Percentiles rank a stretch among this genome's conserved stretches.
These are phyloP conservation scores for Parafenestella ontariensis DNA, from an alignment of 2,329 filamentous ascomycete genomes.

Conservation along the genomic window DNA sequence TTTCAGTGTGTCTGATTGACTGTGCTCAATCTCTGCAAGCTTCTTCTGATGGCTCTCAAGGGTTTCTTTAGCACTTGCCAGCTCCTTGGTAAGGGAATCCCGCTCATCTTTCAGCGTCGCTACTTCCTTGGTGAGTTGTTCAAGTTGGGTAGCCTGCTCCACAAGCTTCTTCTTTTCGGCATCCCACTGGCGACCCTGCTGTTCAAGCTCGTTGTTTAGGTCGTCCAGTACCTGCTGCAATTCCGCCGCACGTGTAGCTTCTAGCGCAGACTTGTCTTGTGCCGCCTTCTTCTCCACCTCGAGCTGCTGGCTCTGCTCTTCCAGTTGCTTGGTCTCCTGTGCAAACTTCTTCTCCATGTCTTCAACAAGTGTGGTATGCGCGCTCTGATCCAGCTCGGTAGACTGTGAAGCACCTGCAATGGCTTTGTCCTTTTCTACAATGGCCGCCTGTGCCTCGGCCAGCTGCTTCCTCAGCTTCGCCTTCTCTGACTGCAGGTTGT, in stretches of 20 bases:
- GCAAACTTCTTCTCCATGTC: slow-evolving; percentile 48
- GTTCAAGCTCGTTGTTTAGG: slow-evolving; percentile 44
- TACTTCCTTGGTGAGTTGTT: slow-evolving; percentile 32
- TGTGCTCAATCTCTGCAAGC: slow-evolving; percentile 35
- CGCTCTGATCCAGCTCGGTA: slow-evolving; percentile 22
- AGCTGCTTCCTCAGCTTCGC: slow-evolving; percentile 42
- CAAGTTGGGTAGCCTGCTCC: slow-evolving; percentile 40
- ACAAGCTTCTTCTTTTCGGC: slow-evolving; percentile 45
- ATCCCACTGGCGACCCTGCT: slow-evolving; percentile 45
- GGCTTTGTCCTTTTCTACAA: slow-evolving; percentile 41
- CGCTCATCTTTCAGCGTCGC: slow-evolving; percentile 33
- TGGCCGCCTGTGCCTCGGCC: slow-evolving; percentile 38
- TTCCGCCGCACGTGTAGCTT: slow-evolving; percentile 41
- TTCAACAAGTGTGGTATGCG: slow-evolving; percentile 36
- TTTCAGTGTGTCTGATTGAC: slow-evolving; percentile 34
- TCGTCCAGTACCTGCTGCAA: slow-evolving; percentile 46
- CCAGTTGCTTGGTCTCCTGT: slow-evolving; percentile 40
- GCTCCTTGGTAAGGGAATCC: slow-evolving; percentile 30
- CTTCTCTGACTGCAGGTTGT: slow-evolving; percentile 40
- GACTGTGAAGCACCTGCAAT: slow-evolving; percentile 28
- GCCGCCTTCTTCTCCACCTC: slow-evolving; percentile 41
- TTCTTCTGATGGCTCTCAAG: slow-evolving; percentile 39
- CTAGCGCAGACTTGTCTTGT: slow-evolving; percentile 39
- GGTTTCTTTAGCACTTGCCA: slow-evolving; percentile 28
- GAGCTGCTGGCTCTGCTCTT: slow-evolving; percentile 41